Evolutionary conservation across 164 flowering plant genomes (phyloP).

Genomic region (Annona cherimola): DNA sequence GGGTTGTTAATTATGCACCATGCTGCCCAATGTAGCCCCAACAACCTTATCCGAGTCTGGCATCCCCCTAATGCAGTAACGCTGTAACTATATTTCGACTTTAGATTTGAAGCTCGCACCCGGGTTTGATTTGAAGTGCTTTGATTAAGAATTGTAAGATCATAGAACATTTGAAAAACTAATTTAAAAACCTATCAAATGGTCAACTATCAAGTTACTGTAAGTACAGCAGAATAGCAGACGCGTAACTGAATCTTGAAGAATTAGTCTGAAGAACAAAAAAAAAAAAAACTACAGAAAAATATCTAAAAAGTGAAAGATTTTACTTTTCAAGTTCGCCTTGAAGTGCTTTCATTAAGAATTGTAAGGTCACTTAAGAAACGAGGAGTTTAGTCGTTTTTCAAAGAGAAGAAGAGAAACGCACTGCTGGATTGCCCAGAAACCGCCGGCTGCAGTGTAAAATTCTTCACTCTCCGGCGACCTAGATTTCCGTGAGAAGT

Average conservation of each 20-base stretch:
- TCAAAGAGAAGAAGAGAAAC: not conserved
- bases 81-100: no score
- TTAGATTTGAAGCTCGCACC: no score
- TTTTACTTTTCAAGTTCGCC: no score
- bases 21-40: no score
- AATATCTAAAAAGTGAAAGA: not conserved
- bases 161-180: no score
- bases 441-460: conserved; percentile 16
- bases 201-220: not conserved
- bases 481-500: conserved; percentile 8
- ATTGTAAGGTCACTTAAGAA: not conserved
- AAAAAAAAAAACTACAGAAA: not conserved
- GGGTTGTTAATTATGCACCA: no score
- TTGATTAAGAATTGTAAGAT: no score
- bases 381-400: not conserved
- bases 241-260: not conserved
- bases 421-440: conserved; percentile 25
- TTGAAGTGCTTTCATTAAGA: no score
- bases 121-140: no score
- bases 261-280: not conserved
- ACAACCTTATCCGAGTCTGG: no score
- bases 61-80: no score
- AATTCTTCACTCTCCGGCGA: conserved; percentile 6
- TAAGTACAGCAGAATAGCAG: not conserved
- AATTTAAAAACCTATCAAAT: not conserved